These are phyloP conservation scores for Chrysoporthe austroafricana DNA, from an alignment of 2,329 filamentous ascomycete species.

Conservation along the genomic window DNA sequence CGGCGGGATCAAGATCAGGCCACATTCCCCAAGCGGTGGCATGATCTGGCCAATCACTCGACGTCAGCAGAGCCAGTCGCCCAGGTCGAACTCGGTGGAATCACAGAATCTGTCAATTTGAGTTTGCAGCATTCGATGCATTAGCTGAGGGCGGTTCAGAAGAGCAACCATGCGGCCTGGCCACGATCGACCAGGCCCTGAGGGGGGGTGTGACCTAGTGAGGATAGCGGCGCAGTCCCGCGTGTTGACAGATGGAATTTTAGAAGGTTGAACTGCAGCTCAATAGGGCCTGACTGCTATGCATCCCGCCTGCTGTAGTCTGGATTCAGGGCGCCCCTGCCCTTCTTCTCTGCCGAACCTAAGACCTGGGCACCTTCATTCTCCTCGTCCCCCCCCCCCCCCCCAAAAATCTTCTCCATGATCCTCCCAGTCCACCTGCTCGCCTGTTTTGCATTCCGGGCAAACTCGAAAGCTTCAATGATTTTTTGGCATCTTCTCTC, in stretches of 20 bases:
- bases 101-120: background rate
- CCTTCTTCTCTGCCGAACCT: no score
- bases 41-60: constrained; percentile 14
- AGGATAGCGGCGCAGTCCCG: background rate
- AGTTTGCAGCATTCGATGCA: background rate
- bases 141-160: background rate
- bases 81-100: background rate
- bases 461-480: no score
- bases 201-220: background rate
- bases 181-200: background rate
- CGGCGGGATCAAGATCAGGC: constrained; percentile 21
- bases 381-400: no score
- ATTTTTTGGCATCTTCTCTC: background rate
- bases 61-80: background rate
- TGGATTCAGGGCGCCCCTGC: no score
- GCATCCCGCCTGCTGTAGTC: no score
- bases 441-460: no score
- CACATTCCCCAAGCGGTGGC: constrained; percentile 16
- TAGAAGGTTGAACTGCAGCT: no score
- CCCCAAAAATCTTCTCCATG: no score
- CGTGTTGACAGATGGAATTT: background rate
- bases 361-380: no score
- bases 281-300: no score
- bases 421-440: no score
- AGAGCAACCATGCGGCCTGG: background rate